Base-by-base conservation (phyloP, 495 filamentous ascomycete species). In the Schizothecium vesticola region DNA sequence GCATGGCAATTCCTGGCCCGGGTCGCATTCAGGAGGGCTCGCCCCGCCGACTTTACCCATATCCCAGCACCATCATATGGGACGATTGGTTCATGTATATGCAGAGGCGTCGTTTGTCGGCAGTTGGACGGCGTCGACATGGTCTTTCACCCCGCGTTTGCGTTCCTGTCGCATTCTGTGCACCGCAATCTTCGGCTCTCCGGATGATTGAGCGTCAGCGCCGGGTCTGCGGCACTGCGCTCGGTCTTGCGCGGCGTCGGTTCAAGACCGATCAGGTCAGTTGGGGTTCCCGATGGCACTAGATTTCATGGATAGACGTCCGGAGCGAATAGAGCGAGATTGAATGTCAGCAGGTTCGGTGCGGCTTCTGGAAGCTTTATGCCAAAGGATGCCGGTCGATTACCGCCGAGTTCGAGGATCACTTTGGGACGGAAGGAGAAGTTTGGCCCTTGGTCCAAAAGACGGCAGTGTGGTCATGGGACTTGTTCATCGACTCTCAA, bases 31-130 rank as follows among this genome's bases (percentile, higher is more conserved):
- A 23, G 10, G 31, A 29, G 61, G 22, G 23, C 36, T 24, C 36
- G 33, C 29, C 61, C 61, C 63, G 23, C 62, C 25, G 56, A 25
- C 51, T 28, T 24, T 59, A 65, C 51, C 63, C 63, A 57, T n/a
- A 57, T 57, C 22, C 25, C 26, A 21, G 23, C 24, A 8, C 36
- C 28, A 64, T 28, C 22, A 23, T 22, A 57, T 65, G 43, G 29
- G 24, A 26, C 43, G 63, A 28, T 59, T 36, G 29, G 57, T 36
- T 36, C 65, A 59, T 60, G 65, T 66, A 66, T 66, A 66, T 66
- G 59, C 43, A 11, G 65, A 58, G 36, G 25, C 64, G 31, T 51
- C 51, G 23, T 24, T 33, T 61, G 21, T 66, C 65, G 65, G 65
- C 65, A 66, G 65, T 66, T 66, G 31, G 43, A 6, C n/a, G 12